Base-by-base conservation (phyloP, 371 early-diverging fungal species). In the Syncephalastrum contaminatum region DNA sequence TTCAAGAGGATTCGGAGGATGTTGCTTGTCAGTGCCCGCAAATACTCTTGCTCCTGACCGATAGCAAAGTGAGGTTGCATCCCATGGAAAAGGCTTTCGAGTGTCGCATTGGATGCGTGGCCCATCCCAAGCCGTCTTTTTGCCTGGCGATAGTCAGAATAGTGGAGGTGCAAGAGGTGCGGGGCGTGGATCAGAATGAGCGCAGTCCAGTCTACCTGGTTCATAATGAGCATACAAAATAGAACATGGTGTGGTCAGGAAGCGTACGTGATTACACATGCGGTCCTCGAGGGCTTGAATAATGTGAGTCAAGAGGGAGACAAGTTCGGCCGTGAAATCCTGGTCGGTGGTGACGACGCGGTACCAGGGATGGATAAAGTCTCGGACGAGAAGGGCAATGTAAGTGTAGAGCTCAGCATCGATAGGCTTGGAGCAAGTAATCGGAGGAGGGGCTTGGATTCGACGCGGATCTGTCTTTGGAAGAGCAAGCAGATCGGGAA, bases 321-420 rank as follows among this genome's bases (percentile, higher is more conserved):
- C 70, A 41, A 84, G 59, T 30, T 77, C 76, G 2, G 66, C 48
- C n/a, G 67, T 64, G 8, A 82, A 66, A n/a, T 82, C 80, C 36
- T 80, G 71, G 56, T 84, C 85, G 13, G 72, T 70, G 4, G 85
- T 74, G 16, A 84, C 60, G 0, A 67, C 54, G 15, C 73, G 60
- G 41, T 84, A 84, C 85, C 85, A 84, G 2, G 82, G 80, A 57
- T 81, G 76, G 43, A 84, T 82, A 45, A 84, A 84, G 45, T 82
- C 83, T n/a, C 82, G 67, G 45, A 84, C 63, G 27, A 82, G 53
- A 24, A 82, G 58, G 14, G 85, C 82, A 24, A 84, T 63, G 60
- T 81, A 81, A 24, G 79, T 82, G 53, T 81, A 84, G 1, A 82
- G 67, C 52, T 84, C 85, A 7, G 75, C 60, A 65, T 84, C 85